Base-by-base conservation (phyloP, 345 rosid genomes). In the Lepidium africanum region DNA sequence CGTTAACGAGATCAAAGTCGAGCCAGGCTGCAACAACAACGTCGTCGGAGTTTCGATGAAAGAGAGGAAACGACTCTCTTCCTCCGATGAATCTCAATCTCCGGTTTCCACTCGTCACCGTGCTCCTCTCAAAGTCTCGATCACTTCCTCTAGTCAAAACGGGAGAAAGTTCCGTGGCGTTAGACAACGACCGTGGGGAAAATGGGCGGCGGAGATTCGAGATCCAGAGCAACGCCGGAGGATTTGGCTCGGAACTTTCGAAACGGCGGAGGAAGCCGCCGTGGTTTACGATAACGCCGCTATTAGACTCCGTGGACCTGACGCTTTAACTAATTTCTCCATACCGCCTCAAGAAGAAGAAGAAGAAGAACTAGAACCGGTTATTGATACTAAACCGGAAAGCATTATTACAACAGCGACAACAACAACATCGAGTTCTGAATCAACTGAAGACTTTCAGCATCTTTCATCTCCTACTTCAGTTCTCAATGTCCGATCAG, bases 151-250 rank as follows among this genome's bases (percentile, higher is more conserved):
- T 5, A 67, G 63, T 19, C 67, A 54, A 70, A 73, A 69, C 36
- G 76, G 66, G 17, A 92, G 73, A 73, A 92, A 92, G 87, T 92
- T 77, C 58, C 85, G 98, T 0, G 98, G 98, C 5, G 98, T 92
- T 2, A 70, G 98, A 54, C 96, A 85, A 73, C 79, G 98, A 72
- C 98, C 98, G 0, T 92, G 98, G 98, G 98, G 98, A 0, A 92
- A 92, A 80, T 92, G 97, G 96, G 98, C 98, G 2, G 98, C 98
- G 6, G 98, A 92, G 87, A 92, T 92, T 74, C 81, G 98, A n/a
- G 98, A 92, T 85, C 98, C 98, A 0, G 86, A 75, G n/a, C 80
- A 78, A 53, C 87, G 92, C 5, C 86, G 80, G 15, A 77, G 98
- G 78, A 72, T 93, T 10, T 93, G 98, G 98, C 70, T 93, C 14